phyloP scores from a whole-genome alignment of 2,329 filamentous ascomycete species.

The Kalaharituber pfeilii region DNA sequence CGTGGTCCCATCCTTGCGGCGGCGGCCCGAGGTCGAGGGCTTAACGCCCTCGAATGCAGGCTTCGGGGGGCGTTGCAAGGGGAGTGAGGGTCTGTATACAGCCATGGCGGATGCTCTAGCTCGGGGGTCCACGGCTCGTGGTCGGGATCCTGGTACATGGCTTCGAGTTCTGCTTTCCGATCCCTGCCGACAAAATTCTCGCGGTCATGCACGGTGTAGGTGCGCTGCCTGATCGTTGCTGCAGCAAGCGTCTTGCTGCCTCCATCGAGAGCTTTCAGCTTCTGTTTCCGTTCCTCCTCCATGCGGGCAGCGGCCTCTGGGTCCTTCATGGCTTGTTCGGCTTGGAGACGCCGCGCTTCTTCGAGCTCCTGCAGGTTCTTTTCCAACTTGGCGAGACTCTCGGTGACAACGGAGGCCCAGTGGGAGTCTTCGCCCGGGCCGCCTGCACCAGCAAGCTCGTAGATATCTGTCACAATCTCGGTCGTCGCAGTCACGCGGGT shows the following conservation, averaged over 20 bases:
- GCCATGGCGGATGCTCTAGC: slow-evolving; percentile 9
- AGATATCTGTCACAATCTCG: slow-evolving; percentile 43
- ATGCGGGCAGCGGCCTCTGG: neutral
- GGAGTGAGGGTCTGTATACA: neutral
- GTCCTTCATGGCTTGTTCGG: neutral
- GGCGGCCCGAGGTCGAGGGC: neutral
- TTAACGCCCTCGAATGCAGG: neutral
- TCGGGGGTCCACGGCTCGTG: slow-evolving; percentile 5
- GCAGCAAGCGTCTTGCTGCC: neutral
- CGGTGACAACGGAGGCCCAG: slow-evolving; percentile 8
- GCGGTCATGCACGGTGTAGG: neutral
- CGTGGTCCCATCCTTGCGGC: neutral
- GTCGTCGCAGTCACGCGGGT: slow-evolving; percentile 40
- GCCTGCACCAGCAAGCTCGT: slow-evolving; percentile 36
- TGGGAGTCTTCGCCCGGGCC: slow-evolving; percentile 18
- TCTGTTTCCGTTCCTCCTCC: neutral
- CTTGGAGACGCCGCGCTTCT: slow-evolving; percentile 5
- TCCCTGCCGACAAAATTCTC: neutral
- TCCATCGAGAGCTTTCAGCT: neutral
- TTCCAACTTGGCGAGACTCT: neutral
- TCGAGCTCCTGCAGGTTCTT: neutral
- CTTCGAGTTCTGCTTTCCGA: neutral
- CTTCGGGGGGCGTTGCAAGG: neutral
- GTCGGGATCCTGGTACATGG: neutral
- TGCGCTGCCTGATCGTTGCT: neutral